Conservation (phyloP, 2,329 filamentous ascomycete species). For the Fusarium odoratissimum region DNA sequence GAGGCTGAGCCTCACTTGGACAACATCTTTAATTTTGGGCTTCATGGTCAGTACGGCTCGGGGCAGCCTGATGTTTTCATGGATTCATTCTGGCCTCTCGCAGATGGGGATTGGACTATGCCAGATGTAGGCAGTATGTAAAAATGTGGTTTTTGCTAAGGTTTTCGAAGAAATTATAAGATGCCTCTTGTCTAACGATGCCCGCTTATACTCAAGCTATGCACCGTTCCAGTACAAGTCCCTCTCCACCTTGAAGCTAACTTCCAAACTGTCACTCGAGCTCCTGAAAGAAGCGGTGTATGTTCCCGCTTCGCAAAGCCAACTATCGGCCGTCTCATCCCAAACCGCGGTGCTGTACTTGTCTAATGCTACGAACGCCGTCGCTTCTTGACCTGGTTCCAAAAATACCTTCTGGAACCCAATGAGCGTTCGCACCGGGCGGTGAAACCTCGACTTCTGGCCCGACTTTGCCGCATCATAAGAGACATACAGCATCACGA, state of each 20-base stretch:
- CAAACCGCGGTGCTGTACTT: conserved; percentile 18
- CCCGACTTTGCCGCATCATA: neutral
- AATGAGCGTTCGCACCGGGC: neutral
- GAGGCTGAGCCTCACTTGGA: neutral
- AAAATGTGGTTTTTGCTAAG: accelerated
- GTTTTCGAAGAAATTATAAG: accelerated
- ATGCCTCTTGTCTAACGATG: accelerated
- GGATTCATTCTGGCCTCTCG: conserved; percentile 26
- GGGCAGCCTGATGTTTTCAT: conserved; percentile 26
- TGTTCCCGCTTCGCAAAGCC: conserved; percentile 11
- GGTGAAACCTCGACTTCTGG: conserved; percentile 9
- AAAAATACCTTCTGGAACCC: conserved; percentile 10
- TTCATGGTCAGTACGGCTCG: neutral
- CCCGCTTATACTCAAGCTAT: neutral
- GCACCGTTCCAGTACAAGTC: conserved; percentile 16
- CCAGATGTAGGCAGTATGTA: neutral
- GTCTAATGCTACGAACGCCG: neutral
- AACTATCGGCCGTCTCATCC: conserved; percentile 4
- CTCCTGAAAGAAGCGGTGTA: conserved; percentile 4
- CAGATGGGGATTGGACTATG: conserved; percentile 1
- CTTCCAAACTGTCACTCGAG: neutral
- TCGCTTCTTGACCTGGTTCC: neutral
- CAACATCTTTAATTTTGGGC: neutral
- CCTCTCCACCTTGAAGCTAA: neutral
- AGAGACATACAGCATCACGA: conserved; percentile 16